Evolutionary conservation across 768 basidiomycete species (phyloP).

Genomic region (Russula virescens): DNA sequence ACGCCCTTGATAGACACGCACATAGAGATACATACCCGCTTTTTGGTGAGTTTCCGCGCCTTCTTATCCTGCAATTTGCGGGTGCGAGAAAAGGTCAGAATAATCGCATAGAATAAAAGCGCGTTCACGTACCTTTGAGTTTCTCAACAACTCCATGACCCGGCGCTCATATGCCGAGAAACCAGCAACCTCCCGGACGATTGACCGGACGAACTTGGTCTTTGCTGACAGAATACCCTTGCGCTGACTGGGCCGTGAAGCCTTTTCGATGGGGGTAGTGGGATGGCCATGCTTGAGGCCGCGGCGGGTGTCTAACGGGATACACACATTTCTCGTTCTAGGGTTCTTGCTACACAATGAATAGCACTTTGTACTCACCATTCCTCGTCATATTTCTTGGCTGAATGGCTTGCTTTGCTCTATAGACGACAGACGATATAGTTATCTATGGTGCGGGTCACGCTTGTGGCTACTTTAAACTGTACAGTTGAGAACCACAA

Average conservation of each 20-base stretch:
- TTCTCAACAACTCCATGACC: slow-evolving; percentile 96
- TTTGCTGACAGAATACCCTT: slow-evolving; percentile 89
- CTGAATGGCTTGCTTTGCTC: slow-evolving; percentile 40
- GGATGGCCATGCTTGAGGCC: slow-evolving; percentile 87
- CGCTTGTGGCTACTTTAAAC: slow-evolving; percentile 46
- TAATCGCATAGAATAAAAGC: not conserved
- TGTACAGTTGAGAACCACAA: slow-evolving; percentile 44
- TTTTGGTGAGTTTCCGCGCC: slow-evolving; percentile 98
- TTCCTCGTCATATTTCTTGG: slow-evolving; percentile 63
- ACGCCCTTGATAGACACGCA: not conserved
- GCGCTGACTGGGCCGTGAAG: slow-evolving; percentile 75
- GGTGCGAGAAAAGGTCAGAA: not conserved
- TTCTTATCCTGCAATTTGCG: slow-evolving; percentile 78
- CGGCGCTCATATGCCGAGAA: slow-evolving; percentile 97
- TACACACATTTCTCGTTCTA: slow-evolving; percentile 9
- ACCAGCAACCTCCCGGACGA: slow-evolving; percentile 95
- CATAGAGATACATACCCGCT: slow-evolving; percentile 69
- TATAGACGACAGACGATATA: not conserved
- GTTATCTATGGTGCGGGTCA: slow-evolving; percentile 7
- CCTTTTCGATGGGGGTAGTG: slow-evolving; percentile 77
- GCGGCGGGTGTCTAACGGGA: slow-evolving; percentile 63
- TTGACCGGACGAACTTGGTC: slow-evolving; percentile 88
- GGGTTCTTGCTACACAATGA: not conserved
- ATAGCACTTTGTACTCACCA: slow-evolving; percentile 45
- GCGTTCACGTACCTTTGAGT: slow-evolving; percentile 72